Evolutionary conservation across 2,329 filamentous ascomycete species (phyloP).

Genomic region (Claviceps capensis): DNA sequence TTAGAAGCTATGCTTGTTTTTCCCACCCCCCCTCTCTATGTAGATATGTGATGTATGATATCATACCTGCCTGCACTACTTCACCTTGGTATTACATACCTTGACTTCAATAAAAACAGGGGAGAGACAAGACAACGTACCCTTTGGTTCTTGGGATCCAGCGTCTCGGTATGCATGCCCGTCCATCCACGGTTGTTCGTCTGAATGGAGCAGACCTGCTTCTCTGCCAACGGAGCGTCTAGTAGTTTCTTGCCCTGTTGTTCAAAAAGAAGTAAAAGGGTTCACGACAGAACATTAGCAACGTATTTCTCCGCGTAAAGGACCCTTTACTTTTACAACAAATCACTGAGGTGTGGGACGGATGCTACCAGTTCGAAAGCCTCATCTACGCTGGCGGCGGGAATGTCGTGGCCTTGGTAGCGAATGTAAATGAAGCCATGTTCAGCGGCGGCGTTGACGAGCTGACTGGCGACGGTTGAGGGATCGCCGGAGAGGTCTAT

Average conservation of each 20-base stretch:
- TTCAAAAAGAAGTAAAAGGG: background rate
- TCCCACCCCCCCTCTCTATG: too few relatives aligned
- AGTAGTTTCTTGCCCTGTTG: constrained; percentile 57
- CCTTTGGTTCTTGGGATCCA: constrained; percentile 73
- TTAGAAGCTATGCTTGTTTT: background rate
- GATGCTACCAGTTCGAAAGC: constrained; percentile 59
- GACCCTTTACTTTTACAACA: too few relatives aligned
- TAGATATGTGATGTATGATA: too few relatives aligned
- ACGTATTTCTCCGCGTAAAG: too few relatives aligned
- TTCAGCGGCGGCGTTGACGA: constrained; percentile 67
- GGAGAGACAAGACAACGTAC: constrained; percentile 27
- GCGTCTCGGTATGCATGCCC: constrained; percentile 72
- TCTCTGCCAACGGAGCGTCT: constrained; percentile 52
- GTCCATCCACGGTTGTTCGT: constrained; percentile 82
- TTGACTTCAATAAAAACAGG: too few relatives aligned
- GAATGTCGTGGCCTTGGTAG: constrained; percentile 57
- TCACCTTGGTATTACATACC: too few relatives aligned
- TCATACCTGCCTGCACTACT: too few relatives aligned
- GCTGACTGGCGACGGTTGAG: constrained; percentile 44
- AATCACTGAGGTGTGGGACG: background rate
- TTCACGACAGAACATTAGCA: too few relatives aligned
- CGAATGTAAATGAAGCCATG: constrained; percentile 87
- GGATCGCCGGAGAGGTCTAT: constrained; percentile 60
- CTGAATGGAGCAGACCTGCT: constrained; percentile 60
- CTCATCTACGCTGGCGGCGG: constrained; percentile 47